These are phyloP conservation scores for sweet orange (Citrus sinensis) DNA, from an alignment of 345 rosid genomes.

Conservation along the genomic window DVS_A1.0 CM039166.1:18446001-18446500, in stretches of 20 bases:
- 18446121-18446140: too few species aligned
- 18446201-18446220: neutral
- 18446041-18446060: constrained; percentile 7
- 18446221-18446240: neutral
- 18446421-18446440: neutral
- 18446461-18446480: too few species aligned
- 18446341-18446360: neutral
- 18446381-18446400: neutral
- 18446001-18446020: constrained; percentile 17
- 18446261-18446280: neutral
- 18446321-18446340: neutral
- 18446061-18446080: constrained; percentile 6
- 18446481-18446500: too few species aligned
- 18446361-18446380: neutral
- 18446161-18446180: neutral
- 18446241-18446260: neutral
- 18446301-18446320: too few species aligned
- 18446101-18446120: constrained; percentile 5
- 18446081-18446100: constrained; percentile 1
- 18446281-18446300: neutral
- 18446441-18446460: neutral
- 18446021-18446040: constrained; percentile 24
- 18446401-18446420: neutral
- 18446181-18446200: constrained; percentile 17
- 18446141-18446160: constrained; percentile 8